A percentile compares a stretch with the other conserved stretches of the same genome.
phyloP scores from a whole-genome alignment of 805 yeast genomes.

The Candida yuanshanica region DNA sequence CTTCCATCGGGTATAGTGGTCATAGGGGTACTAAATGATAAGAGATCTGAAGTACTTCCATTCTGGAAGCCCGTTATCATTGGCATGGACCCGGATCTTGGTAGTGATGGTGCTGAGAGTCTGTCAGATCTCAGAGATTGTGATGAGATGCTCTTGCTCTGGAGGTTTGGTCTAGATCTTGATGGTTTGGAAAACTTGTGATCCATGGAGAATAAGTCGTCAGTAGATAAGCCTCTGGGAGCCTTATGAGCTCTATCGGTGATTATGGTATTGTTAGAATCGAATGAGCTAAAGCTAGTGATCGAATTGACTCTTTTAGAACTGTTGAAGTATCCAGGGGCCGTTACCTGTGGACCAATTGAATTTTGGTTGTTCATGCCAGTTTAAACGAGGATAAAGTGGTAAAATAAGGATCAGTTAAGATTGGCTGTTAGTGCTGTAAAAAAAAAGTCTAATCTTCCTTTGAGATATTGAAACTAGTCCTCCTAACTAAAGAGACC shows the following conservation, averaged over 20 bases:
- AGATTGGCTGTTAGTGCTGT: too few species aligned
- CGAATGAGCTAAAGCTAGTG: conserved; percentile 18
- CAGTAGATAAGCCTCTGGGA: conserved; percentile 21
- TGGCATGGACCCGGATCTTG: conserved; percentile 1
- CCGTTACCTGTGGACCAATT: background rate
- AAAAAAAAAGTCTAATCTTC: background rate
- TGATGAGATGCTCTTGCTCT: background rate
- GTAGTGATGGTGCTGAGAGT: background rate
- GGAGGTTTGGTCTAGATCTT: conserved; percentile 7
- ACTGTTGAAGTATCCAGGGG: background rate
- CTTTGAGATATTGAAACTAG: background rate
- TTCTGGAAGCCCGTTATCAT: background rate
- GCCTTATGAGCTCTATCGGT: conserved; percentile 1
- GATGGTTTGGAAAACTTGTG: conserved; percentile 15
- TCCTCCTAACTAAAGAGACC: background rate
- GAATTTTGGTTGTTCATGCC: background rate
- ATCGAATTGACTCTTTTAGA: conserved; percentile 14
- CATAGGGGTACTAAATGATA: background rate
- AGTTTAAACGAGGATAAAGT: background rate
- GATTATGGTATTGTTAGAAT: conserved; percentile 6
- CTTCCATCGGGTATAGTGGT: background rate
- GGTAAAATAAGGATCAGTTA: background rate
- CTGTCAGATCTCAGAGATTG: conserved; percentile 1
- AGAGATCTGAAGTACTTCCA: background rate
- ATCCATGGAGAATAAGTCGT: conserved; percentile 17